Evolutionary conservation across 768 basidiomycete species (phyloP).

Genomic region (Astraeus odoratus): DNA sequence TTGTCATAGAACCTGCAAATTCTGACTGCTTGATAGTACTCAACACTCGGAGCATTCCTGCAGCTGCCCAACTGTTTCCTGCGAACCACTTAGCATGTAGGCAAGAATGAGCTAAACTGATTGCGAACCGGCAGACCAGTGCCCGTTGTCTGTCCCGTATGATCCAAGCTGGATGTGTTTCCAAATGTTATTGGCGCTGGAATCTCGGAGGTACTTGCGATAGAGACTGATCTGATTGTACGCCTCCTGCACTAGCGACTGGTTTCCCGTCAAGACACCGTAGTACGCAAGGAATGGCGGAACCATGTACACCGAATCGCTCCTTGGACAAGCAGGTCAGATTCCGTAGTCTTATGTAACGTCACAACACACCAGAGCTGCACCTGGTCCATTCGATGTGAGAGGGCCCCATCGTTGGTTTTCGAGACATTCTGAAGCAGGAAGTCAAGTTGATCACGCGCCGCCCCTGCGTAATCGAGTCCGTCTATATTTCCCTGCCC

Average conservation of each 20-base stretch:
- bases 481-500: slow-evolving; percentile 28
- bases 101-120: background rate
- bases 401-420: slow-evolving; percentile 73
- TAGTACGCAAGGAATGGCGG: slow-evolving; percentile 87
- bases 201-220: slow-evolving; percentile 54
- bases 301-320: slow-evolving; percentile 79
- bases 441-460: slow-evolving; percentile 58
- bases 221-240: slow-evolving; percentile 72
- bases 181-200: slow-evolving; percentile 53
- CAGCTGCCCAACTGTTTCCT: slow-evolving; percentile 90
- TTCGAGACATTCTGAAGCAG: slow-evolving; percentile 50
- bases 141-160: slow-evolving; percentile 49
- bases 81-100: background rate
- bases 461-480: slow-evolving; percentile 56
- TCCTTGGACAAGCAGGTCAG: slow-evolving; percentile 35
- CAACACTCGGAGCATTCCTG: slow-evolving; percentile 78
- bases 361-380: slow-evolving; percentile 54
- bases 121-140: slow-evolving; percentile 73
- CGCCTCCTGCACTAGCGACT: slow-evolving; percentile 52
- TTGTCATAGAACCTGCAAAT: slow-evolving; percentile 40
- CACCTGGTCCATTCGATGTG: slow-evolving; percentile 61
- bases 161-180: slow-evolving; percentile 63
- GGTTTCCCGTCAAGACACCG: slow-evolving; percentile 54
- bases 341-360: background rate
- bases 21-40: slow-evolving; percentile 63